phyloP scores from a whole-genome alignment of 345 rosid species.

The Geranium brycei region DNA sequence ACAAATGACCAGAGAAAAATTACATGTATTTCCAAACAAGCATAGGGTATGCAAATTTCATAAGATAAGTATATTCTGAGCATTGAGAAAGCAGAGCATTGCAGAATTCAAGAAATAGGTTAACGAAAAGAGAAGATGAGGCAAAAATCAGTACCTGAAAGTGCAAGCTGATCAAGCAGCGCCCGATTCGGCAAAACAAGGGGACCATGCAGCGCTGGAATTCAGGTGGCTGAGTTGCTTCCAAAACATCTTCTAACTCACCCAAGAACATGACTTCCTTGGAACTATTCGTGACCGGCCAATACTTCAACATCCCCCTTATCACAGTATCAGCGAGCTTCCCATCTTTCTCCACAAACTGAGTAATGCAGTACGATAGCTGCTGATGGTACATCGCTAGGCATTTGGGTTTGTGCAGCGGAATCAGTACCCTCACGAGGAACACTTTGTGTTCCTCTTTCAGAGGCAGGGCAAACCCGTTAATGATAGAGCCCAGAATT shows the following conservation, averaged over 20 bases:
- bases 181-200: slow-evolving; percentile 54
- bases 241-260: slow-evolving; percentile 79
- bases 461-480: slow-evolving; percentile 83
- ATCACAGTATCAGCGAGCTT: slow-evolving; percentile 75
- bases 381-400: slow-evolving; percentile 78
- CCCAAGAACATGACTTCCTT: slow-evolving; percentile 89
- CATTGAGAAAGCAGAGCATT: background rate
- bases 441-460: slow-evolving; percentile 92
- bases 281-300: slow-evolving; percentile 86
- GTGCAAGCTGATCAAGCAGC: slow-evolving; percentile 67
- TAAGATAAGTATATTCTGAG: background rate
- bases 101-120: slow-evolving; percentile 1
- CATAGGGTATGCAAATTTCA: no score
- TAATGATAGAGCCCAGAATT: slow-evolving; percentile 77
- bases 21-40: no score
- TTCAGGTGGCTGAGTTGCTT: slow-evolving; percentile 67
- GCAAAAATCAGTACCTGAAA: slow-evolving; percentile 50
- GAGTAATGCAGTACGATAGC: slow-evolving; percentile 64
- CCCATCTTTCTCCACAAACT: slow-evolving; percentile 84
- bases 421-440: slow-evolving; percentile 58
- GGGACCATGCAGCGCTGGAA: slow-evolving; percentile 82
- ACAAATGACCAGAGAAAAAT: no score
- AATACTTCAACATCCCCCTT: slow-evolving; percentile 69
- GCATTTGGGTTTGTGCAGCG: slow-evolving; percentile 76
- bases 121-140: background rate